Percentiles rank a stretch among this genome's conserved stretches.
phyloP scores from a whole-genome alignment of 2,329 filamentous ascomycete species.

The Paradendryphiella salina region DNA sequence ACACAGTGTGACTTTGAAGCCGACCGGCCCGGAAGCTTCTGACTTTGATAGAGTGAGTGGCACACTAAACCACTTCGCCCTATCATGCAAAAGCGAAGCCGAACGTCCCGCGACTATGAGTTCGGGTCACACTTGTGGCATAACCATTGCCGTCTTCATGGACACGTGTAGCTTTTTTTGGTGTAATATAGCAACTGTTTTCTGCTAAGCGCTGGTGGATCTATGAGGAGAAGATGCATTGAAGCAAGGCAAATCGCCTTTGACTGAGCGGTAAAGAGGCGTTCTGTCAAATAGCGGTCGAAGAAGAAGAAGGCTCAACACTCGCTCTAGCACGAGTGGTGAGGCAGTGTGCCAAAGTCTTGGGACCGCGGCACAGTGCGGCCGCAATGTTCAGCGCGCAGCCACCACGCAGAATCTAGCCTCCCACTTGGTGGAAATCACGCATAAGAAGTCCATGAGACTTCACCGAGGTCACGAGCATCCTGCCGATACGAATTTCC shows the following conservation, averaged over 20 bases:
- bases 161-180: neutral
- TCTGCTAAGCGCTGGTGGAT: neutral
- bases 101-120: neutral
- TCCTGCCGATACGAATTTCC: neutral
- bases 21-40: neutral
- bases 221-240: neutral
- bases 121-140: neutral
- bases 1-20: neutral
- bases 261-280: neutral
- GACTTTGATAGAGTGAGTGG: neutral
- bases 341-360: slow-evolving; percentile 4
- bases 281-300: neutral
- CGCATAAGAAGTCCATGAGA: neutral
- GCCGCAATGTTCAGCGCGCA: slow-evolving; percentile 3
- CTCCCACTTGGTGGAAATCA: neutral
- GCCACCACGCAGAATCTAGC: neutral
- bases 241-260: slow-evolving; percentile 1
- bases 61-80: neutral
- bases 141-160: neutral
- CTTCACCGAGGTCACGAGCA: neutral
- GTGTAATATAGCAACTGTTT: neutral
- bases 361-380: slow-evolving; percentile 3
- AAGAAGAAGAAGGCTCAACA: neutral
- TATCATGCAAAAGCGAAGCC: neutral
- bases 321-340: slow-evolving; percentile 1